Conservation (phyloP, 345 rosid genomes). For the Microcos paniculata region DNA sequence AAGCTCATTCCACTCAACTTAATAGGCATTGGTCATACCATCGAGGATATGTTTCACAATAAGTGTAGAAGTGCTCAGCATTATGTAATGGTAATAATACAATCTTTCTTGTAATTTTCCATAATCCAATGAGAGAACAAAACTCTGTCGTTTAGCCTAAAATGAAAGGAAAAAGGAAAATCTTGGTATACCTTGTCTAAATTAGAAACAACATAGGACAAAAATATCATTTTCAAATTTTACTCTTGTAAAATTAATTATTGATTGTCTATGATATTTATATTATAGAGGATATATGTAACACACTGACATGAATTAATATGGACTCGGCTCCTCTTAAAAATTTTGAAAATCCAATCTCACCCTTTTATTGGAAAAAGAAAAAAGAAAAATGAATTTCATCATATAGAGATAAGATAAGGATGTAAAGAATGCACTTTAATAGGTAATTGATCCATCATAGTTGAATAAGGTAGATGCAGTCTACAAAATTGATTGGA, state of each 20-base stretch:
- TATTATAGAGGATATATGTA: too few relatives aligned
- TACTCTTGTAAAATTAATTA: too few relatives aligned
- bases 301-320: too few relatives aligned
- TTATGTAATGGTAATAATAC: neutral
- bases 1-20: too few relatives aligned
- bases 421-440: too few relatives aligned
- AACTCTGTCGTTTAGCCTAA: neutral
- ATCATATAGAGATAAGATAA: neutral
- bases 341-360: neutral
- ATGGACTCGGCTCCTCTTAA: neutral
- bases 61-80: neutral
- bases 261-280: too few relatives aligned
- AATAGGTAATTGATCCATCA: too few relatives aligned
- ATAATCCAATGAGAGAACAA: neutral
- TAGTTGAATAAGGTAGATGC: too few relatives aligned
- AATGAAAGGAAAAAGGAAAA: neutral
- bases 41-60: neutral
- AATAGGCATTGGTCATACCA: constrained; percentile 4
- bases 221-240: neutral
- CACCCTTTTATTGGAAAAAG: too few relatives aligned
- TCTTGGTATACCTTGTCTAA: neutral
- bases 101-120: neutral
- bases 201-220: neutral
- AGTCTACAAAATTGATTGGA: too few relatives aligned
- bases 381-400: too few relatives aligned